Conservation (phyloP, 2,329 filamentous ascomycete species). For the Penicillium sp. region DNA sequence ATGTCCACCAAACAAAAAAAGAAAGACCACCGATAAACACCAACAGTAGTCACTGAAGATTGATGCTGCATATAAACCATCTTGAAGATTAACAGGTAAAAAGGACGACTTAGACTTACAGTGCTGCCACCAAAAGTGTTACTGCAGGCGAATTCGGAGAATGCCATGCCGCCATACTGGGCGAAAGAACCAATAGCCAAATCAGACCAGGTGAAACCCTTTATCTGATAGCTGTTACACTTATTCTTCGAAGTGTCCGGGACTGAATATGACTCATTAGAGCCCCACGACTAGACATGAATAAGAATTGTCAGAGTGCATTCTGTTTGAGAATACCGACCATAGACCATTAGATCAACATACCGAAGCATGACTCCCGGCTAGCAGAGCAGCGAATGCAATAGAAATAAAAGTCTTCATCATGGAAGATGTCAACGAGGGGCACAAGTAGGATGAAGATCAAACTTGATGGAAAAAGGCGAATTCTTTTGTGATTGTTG, state of each 20-base stretch:
- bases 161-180: constrained; percentile 69
- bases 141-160: constrained; percentile 69
- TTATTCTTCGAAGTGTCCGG: constrained; percentile 73
- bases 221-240: constrained; percentile 67
- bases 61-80: not conserved
- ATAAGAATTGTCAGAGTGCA: constrained; percentile 1
- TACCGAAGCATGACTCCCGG: constrained; percentile 48
- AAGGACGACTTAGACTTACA: not conserved
- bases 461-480: not conserved
- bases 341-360: constrained; percentile 24
- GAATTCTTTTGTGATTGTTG: not conserved
- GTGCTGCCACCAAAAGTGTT: constrained; percentile 49
- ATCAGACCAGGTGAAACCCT: constrained; percentile 70
- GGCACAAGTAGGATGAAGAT: constrained; percentile 27
- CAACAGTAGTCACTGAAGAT: constrained; percentile 31
- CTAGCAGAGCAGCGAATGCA: constrained; percentile 41
- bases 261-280: constrained; percentile 58
- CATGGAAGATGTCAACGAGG: constrained; percentile 27
- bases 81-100: not conserved
- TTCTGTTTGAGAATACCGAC: not conserved
- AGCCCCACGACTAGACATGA: constrained; percentile 47
- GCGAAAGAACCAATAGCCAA: constrained; percentile 61
- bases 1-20: not conserved
- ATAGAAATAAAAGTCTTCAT: constrained; percentile 28
- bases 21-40: not conserved